phyloP scores from a whole-genome alignment of 1,284 basidiomycete species.

The Phaffia rhodozyma region DNA sequence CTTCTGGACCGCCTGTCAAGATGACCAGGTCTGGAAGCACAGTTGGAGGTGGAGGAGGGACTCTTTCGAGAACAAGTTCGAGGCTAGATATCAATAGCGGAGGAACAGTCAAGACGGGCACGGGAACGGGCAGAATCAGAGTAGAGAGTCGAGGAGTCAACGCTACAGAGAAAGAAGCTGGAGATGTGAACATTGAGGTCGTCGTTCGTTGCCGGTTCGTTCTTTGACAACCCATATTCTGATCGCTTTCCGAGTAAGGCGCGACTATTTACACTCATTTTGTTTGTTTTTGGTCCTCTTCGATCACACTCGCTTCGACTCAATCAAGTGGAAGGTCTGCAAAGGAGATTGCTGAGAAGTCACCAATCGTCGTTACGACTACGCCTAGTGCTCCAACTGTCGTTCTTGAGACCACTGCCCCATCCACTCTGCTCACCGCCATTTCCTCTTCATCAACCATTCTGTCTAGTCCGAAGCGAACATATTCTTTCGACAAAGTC shows the following conservation, averaged over 20 bases:
- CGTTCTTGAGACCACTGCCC: conserved; percentile 54
- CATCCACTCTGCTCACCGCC: conserved; percentile 47
- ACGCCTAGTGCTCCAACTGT: conserved; percentile 52
- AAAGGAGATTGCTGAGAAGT: conserved; percentile 60
- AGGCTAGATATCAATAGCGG: background rate
- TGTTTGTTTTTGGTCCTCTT: too few species aligned
- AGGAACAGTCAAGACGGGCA: background rate
- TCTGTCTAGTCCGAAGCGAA: conserved; percentile 43
- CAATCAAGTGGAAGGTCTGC: conserved; percentile 47
- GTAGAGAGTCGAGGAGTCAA: background rate
- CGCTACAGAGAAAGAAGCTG: conserved; percentile 7
- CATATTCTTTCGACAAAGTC: conserved; percentile 83
- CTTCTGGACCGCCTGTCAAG: too few species aligned
- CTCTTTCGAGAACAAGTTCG: too few species aligned
- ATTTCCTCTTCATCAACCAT: conserved; percentile 44
- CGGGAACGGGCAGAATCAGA: background rate
- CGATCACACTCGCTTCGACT: too few species aligned
- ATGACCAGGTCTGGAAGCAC: too few species aligned
- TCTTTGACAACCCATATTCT: too few species aligned
- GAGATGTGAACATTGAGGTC: conserved; percentile 64
- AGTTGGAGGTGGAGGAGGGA: too few species aligned
- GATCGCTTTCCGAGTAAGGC: too few species aligned
- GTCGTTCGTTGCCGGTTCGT: conserved; percentile 68
- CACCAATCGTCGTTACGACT: conserved; percentile 68
- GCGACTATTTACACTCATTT: too few species aligned